Evolutionary conservation across 2,329 filamentous ascomycete genomes (phyloP), one percentile per base, ranked within the genome.

Genomic region (Alternaria ventricosa): DNA sequence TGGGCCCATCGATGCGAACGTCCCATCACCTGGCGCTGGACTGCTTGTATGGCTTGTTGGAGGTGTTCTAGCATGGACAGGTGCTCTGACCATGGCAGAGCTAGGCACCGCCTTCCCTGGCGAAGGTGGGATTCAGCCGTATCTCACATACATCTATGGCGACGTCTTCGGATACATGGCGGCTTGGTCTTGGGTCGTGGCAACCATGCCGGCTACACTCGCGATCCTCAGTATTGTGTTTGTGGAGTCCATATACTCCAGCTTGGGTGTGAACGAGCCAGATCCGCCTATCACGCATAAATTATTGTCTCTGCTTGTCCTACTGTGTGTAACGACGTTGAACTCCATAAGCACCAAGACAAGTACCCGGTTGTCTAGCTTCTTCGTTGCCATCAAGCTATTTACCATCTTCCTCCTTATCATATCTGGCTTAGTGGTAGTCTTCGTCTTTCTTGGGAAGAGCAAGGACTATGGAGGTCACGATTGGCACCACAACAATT

Each of bases 141-240:
- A 88, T 66, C 82, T 90, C 3, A 82, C 84, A 63, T 85, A 88
- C 75, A 87, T 89, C 33, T 90, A 85, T 63, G 88, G 88, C 36
- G 87, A 89, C 53, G 75, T 87, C 1, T 84, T 85, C 57, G 88
- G 88, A 7, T 90, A 89, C 71, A 76, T 90, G 23, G 87, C 87
- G 0, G 88, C 87, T 0, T 90, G 88, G 88, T 88, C 86, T 0
- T 90, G 88, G 88, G 84, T 90, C 25, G 84, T 89, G 1, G 87
- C 87, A 8, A 85, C 89, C 4, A 90, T 89, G 87, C 88, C 88
- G 0, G 87, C 88, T 0, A 89, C 88, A 0, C 80, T 89, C 41
- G 88, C 88, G 1, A 90, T 90, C 60, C 80, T 90, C 18, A 85
- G 85, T 70, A 89, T 90, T 66, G 87, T 89, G 18, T 90, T 90